Percentiles rank a stretch among this genome's conserved stretches.
phyloP scores from a whole-genome alignment of 257 asterid species.

The Ocimum tenuiflorum region DNA sequence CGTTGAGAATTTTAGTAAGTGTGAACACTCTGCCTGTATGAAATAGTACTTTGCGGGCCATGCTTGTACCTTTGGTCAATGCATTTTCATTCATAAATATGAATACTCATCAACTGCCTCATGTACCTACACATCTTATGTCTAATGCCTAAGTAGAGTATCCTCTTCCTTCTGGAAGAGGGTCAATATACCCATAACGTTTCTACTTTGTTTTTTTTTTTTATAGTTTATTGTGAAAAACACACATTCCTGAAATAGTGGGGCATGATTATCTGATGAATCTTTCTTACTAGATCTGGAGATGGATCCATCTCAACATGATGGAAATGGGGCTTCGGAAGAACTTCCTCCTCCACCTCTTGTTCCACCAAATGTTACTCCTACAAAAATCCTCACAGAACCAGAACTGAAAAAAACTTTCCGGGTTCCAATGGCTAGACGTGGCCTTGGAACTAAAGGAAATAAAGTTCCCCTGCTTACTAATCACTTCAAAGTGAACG shows the following conservation, averaged over 20 bases:
- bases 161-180: not conserved
- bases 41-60: not conserved
- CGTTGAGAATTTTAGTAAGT: no score
- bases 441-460: slow-evolving; percentile 69
- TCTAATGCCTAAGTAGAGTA: not conserved
- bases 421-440: slow-evolving; percentile 75
- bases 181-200: not conserved
- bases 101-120: not conserved
- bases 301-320: slow-evolving; percentile 38
- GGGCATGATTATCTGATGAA: not conserved
- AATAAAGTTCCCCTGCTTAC: slow-evolving; percentile 63
- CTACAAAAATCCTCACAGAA: slow-evolving; percentile 42
- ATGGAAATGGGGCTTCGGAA: slow-evolving; percentile 45
- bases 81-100: not conserved
- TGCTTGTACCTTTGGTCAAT: not conserved
- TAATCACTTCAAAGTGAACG: slow-evolving; percentile 79
- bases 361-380: slow-evolving; percentile 56
- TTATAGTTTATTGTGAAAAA: not conserved
- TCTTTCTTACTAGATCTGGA: not conserved
- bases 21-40: no score
- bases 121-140: not conserved
- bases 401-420: slow-evolving; percentile 41
- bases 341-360: slow-evolving; percentile 88
- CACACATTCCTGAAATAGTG: not conserved
- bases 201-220: not conserved